Base-by-base conservation (phyloP, 345 rosid genomes). In the Theobroma cacao region DNA sequence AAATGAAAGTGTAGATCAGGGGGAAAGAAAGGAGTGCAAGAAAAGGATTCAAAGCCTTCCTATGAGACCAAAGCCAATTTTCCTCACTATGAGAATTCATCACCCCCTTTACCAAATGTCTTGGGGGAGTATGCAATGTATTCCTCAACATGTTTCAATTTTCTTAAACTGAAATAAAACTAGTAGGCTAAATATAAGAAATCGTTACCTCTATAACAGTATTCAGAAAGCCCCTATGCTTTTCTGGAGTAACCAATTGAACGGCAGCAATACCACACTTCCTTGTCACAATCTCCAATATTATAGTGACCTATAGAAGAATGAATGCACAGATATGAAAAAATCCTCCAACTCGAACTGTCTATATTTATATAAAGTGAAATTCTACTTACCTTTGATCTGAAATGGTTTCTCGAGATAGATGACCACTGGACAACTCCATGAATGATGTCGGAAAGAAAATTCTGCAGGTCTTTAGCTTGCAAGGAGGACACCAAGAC, bases 321-420 rank as follows among this genome's bases (percentile, higher is more conserved):
- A 43, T 17, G 61, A 75, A 62, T 11, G 22, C 36, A 72, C 24
- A 40, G 15, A 48, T 41, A 47, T 40, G 38, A 43, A 79, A n/a
- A 17, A 62, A 11, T n/a, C 45, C 26, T 66, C 75, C 43, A 68
- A 31, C 31, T 47, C 30, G 63, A 43, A 3, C 60, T 1, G 31
- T 64, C 28, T 20, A 22, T 40, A 36, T 18, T n/a, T 14, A n/a
- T 30, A 43, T 34, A 5, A n/a, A 71, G 40, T 4, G 4, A 75
- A 65, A 14, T 38, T 48, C 30, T 45, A 77, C 48, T 63, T 81
- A 81, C 99, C 98, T 96, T 96, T 8, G 88, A 88, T 84, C 91
- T 88, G 82, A 96, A 94, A 85, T 94, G 97, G 84, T 92, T 85
- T 86, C 99, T 90, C 2, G 99, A 94, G 65, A 94, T 90, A 81